Evolutionary conservation across 805 yeast species (phyloP).

Genomic region (Myxozyma geophila): DNA sequence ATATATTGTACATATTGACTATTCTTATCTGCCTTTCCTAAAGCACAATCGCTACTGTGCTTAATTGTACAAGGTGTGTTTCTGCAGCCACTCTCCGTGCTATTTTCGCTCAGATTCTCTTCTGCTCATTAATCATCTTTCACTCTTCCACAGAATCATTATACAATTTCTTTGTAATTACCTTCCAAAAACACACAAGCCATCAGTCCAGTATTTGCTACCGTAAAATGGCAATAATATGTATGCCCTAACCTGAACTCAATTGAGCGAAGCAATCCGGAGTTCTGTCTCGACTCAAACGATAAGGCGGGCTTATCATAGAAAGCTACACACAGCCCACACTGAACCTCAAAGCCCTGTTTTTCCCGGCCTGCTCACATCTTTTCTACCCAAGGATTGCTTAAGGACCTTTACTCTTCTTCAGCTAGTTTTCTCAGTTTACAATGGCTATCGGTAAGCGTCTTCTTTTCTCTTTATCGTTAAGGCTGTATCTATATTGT

Average conservation of each 20-base stretch:
- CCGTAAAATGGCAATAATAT: neutral
- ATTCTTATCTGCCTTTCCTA: no score
- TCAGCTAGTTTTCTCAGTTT: neutral
- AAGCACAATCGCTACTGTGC: no score
- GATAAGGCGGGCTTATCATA: constrained; percentile 13
- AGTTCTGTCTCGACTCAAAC: neutral
- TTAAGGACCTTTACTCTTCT: neutral
- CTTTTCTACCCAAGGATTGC: neutral
- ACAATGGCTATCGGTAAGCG: constrained; percentile 17
- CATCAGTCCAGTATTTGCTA: neutral
- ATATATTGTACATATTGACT: no score
- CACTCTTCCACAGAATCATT: neutral
- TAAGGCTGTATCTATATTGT: neutral
- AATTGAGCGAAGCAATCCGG: neutral
- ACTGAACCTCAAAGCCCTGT: neutral
- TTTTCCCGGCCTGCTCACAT: neutral
- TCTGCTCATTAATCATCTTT: neutral
- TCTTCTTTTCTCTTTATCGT: neutral
- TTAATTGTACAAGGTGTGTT: no score
- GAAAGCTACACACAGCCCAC: neutral
- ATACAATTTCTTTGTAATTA: neutral
- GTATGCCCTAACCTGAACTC: constrained; percentile 9
- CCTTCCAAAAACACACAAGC: constrained; percentile 2
- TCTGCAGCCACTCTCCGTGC: no score
- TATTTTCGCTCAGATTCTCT: neutral